Evolutionary conservation across 305 asterid genomes (phyloP).

Genomic region (Plantago coronopus): DNA sequence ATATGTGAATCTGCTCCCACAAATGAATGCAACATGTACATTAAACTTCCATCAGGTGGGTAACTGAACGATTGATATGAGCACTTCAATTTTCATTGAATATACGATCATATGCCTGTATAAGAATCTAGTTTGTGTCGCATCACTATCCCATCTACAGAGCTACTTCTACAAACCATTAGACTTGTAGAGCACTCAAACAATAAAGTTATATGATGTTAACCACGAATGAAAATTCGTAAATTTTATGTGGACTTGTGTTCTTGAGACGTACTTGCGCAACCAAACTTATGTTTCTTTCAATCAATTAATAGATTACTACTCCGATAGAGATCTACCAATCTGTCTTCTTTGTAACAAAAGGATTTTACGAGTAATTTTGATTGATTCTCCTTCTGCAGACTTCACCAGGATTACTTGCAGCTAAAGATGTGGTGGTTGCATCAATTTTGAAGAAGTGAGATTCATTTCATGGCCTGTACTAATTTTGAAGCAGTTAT

Average conservation of each 20-base stretch:
- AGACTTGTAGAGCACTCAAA: not conserved
- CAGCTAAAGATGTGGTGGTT: constrained; percentile 57
- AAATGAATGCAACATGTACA: constrained; percentile 73
- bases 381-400: constrained; percentile 37
- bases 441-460: constrained; percentile 83
- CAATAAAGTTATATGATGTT: not conserved
- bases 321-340: not conserved
- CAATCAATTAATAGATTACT: too few relatives aligned
- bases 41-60: constrained; percentile 86
- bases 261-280: not conserved
- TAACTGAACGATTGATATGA: constrained; percentile 15
- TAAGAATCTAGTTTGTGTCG: not conserved
- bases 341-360: constrained; percentile 10
- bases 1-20: constrained; percentile 76
- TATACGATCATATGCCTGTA: not conserved
- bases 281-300: too few relatives aligned
- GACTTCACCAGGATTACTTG: constrained; percentile 77
- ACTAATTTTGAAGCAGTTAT: constrained; percentile 21
- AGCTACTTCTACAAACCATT: constrained; percentile 11
- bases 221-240: too few relatives aligned
- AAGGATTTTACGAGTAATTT: constrained; percentile 17
- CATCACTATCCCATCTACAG: not conserved
- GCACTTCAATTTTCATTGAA: constrained; percentile 1
- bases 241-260: too few relatives aligned
- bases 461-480: constrained; percentile 28